Conservation (phyloP, 768 basidiomycete species). For the Amanita pallidorosea region DNA sequence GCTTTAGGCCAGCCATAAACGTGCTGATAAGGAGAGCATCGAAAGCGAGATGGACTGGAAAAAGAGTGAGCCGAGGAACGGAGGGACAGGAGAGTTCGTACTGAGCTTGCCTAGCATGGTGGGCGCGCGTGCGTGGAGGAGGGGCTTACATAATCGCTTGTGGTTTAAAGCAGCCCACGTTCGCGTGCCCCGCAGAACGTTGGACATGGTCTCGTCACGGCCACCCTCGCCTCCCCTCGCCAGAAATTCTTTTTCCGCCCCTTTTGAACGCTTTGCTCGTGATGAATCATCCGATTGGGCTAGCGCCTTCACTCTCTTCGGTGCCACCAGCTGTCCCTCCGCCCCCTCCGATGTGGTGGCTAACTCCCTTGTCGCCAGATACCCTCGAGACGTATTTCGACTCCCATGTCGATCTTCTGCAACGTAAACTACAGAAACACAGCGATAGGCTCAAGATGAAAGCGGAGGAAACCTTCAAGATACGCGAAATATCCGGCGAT, state of each 20-base stretch:
- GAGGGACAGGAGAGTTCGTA: constrained; percentile 10
- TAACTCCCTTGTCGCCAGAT: constrained; percentile 36
- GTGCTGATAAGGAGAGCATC: constrained; percentile 75
- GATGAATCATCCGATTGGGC: constrained; percentile 73
- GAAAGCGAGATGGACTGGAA: constrained; percentile 51
- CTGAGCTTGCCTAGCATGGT: constrained; percentile 55
- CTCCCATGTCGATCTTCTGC: constrained; percentile 73
- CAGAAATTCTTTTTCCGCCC: constrained; percentile 50
- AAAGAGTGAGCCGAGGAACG: constrained; percentile 4
- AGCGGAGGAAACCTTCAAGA: constrained; percentile 64
- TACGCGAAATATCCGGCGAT: constrained; percentile 52
- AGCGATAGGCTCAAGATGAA: constrained; percentile 72
- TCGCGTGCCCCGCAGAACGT: constrained; percentile 5
- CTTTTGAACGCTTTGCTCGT: constrained; percentile 65
- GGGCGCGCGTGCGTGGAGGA: constrained; percentile 4
- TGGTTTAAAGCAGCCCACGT: background rate
- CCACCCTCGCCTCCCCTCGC: constrained; percentile 33
- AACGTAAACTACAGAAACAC: constrained; percentile 80
- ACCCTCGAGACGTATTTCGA: constrained; percentile 95
- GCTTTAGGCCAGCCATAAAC: constrained; percentile 75
- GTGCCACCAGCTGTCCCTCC: constrained; percentile 28
- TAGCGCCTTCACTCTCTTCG: constrained; percentile 77
- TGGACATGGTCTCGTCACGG: constrained; percentile 23
- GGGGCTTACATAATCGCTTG: background rate
- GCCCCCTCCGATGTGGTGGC: constrained; percentile 13